Conservation (phyloP, 208 protist species). For the Acanthamoeba triangularis region DNA sequence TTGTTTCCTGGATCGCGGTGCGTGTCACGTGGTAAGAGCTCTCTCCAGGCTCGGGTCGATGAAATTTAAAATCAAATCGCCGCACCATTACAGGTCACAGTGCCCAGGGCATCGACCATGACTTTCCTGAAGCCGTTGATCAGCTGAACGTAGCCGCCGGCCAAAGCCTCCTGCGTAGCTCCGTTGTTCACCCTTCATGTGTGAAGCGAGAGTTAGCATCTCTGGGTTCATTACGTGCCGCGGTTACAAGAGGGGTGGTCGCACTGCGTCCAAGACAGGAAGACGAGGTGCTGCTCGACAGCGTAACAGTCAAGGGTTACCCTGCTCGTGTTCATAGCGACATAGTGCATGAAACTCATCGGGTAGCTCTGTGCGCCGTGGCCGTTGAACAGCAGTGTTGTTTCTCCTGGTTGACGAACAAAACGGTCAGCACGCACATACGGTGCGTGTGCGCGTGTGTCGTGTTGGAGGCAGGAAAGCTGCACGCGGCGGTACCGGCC, state of each 20-base stretch:
- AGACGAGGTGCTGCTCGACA: conserved; percentile 8
- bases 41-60: too few species aligned
- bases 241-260: neutral
- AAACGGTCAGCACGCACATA: too few species aligned
- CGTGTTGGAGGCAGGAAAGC: neutral
- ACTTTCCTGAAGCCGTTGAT: conserved; percentile 8
- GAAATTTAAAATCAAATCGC: neutral
- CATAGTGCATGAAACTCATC: conserved; percentile 46
- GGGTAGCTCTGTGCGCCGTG: neutral
- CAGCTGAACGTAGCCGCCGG: neutral
- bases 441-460: neutral
- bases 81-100: conserved; percentile 17
- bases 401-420: neutral
- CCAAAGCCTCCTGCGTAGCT: neutral
- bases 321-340: neutral
- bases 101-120: conserved; percentile 31
- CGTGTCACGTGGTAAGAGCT: neutral
- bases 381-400: neutral
- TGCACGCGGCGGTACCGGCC: neutral
- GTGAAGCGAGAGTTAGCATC: too few species aligned
- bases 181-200: neutral
- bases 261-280: conserved; percentile 63
- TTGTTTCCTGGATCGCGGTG: neutral
- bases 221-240: too few species aligned
- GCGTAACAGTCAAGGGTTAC: neutral